Evolutionary conservation across 371 early-diverging fungal genomes (phyloP), one percentile per base, ranked within the genome.

Genomic region (Massospora cicadina): DNA sequence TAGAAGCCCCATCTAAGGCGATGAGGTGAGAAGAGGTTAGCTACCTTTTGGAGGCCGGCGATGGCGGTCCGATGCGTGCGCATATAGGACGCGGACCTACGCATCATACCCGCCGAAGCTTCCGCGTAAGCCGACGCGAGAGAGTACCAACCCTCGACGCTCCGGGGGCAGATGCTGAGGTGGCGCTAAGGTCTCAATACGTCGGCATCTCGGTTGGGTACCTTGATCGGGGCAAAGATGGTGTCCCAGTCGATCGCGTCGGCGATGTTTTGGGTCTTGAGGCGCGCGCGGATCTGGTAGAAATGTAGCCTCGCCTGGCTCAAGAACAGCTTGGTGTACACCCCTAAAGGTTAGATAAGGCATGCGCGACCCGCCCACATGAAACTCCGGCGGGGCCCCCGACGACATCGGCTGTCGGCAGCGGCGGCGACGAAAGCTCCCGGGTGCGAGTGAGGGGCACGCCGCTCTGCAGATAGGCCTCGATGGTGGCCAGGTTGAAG

Each of bases 141-240:
- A n/a, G 17, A 57, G 28, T 57, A 57, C 58, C 58, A 57, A 12
- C 58, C 23, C 28, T 57, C 58, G 28, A 57, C 28, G 26, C 58
- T 57, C 26, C 7, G 13, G 13, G 58, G 58, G 28, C 58, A 57
- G 23, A 57, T 57, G 23, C 23, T 12, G 12, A 57, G 28, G 26
- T 57, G 58, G n/a, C 3, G 10, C 57, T 57, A 57, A 24, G 10
- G n/a, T 10, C n/a, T 57, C 26, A 57, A 7, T 57, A 5, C 57
- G 10, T 17, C 10, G 10, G n/a, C n/a, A 17, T 5, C 10, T 17
- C 26, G 43, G 43, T 17, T n/a, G n/a, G 43, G 43, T 43, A 43
- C 43, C 43, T 43, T 43, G 10, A 43, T 10, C 10, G 43, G 43
- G 43, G 17, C 43, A 17, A 43, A 10, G 43, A 43, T 43, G 10